A percentile compares a stretch with the other conserved stretches of the same genome.
These are phyloP conservation scores for Aspergillus carlsbadensis DNA, from an alignment of 495 filamentous ascomycete genomes.

Conservation along the genomic window DNA sequence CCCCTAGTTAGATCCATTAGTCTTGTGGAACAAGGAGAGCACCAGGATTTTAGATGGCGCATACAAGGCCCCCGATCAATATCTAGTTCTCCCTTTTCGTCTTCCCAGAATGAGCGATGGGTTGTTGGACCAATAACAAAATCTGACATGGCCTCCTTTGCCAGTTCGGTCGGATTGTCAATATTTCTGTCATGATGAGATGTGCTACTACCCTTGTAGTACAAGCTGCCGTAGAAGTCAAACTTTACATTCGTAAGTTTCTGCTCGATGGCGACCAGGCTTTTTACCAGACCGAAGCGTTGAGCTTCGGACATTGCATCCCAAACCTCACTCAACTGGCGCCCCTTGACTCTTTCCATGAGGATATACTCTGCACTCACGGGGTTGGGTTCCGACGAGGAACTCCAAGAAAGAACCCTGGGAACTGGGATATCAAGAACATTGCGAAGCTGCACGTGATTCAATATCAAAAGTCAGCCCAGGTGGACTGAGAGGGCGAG, in stretches of 20 bases:
- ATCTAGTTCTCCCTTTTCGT: conserved; percentile 11
- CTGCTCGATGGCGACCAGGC: conserved; percentile 9
- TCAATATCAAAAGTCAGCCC: too few species aligned
- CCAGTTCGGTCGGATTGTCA: too few species aligned
- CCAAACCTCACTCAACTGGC: conserved; percentile 18
- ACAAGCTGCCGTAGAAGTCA: conserved; percentile 5
- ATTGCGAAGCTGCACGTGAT: conserved; percentile 10
- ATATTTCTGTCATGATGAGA: conserved; percentile 4
- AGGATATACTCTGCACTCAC: conserved; percentile 40
- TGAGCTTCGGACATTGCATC: conserved; percentile 15
- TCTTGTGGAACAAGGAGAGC: not conserved
- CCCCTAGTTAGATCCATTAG: conserved; percentile 1
- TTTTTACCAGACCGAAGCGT: conserved; percentile 11
- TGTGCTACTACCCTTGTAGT: not conserved
- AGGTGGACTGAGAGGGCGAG: too few species aligned
- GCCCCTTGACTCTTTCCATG: conserved; percentile 27
- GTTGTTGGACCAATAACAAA: conserved; percentile 21
- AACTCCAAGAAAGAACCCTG: conserved; percentile 11
- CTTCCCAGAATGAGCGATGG: conserved; percentile 16
- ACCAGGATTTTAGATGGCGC: not conserved
- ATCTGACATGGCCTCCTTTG: not conserved
- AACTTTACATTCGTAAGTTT: conserved; percentile 6
- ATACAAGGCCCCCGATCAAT: conserved; percentile 17
- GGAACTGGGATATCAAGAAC: conserved; percentile 17
- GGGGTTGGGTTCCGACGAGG: conserved; percentile 15